Conservation (phyloP, 176 grass and related monocot species). For the Aechmea fasciata region DNA sequence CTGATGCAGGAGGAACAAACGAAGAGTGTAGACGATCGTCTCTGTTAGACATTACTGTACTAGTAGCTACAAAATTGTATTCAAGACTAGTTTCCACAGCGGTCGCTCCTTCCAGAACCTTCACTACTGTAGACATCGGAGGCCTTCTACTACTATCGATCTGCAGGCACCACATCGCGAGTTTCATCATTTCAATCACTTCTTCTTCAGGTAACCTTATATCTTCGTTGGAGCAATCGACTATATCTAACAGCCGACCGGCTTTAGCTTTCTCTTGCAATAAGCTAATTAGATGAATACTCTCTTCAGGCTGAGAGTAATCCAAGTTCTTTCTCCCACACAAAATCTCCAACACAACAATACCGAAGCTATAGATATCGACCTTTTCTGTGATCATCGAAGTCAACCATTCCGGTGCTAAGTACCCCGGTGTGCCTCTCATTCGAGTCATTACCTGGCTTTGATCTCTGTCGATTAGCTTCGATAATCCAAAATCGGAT, state of each 20-base stretch:
- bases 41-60: not conserved
- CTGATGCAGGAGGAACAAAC: no score
- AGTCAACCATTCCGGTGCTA: conserved; percentile 5
- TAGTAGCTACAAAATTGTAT: not conserved
- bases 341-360: not conserved
- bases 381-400: not conserved
- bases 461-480: conserved; percentile 5
- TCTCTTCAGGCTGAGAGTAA: not conserved
- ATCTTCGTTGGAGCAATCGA: not conserved
- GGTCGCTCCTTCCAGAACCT: not conserved
- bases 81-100: not conserved
- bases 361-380: conserved; percentile 2
- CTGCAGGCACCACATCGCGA: not conserved
- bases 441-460: conserved; percentile 5
- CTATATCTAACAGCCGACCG: not conserved
- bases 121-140: not conserved
- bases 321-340: conserved; percentile 6
- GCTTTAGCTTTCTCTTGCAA: not conserved
- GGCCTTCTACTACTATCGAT: not conserved
- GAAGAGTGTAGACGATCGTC: not conserved
- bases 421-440: not conserved
- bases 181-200: conserved; percentile 2
- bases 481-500: conserved; percentile 1
- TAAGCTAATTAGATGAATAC: not conserved
- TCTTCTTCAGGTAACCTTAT: not conserved